Conservation (phyloP, 805 yeast genomes). For the Vanderwaltozyma polyspora region DNA sequence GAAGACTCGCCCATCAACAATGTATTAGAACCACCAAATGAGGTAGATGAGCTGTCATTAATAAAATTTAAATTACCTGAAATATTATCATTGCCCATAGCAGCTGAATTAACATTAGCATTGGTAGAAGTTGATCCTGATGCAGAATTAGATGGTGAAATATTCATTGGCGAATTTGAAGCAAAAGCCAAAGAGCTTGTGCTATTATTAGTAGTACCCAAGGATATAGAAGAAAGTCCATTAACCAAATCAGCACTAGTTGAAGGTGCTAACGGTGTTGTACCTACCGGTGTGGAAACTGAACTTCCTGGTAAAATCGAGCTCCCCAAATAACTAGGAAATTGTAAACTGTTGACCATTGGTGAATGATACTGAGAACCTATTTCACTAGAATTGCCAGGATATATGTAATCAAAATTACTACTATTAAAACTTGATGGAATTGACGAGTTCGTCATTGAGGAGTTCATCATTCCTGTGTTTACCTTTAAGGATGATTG, state of each 20-base stretch:
- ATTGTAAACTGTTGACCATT: neutral
- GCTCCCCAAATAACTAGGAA: neutral
- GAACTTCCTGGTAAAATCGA: neutral
- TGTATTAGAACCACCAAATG: neutral
- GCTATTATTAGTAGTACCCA: neutral
- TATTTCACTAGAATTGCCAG: neutral
- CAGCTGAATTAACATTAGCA: too few species aligned
- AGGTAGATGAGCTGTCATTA: neutral
- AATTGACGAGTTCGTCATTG: conserved; percentile 2
- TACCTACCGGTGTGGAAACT: neutral
- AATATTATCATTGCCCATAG: too few species aligned
- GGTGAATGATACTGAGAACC: neutral
- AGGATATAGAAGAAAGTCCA: neutral
- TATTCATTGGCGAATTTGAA: neutral
- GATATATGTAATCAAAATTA: conserved; percentile 2
- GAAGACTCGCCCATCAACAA: conserved; percentile 1
- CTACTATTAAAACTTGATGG: conserved; percentile 1
- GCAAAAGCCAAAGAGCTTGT: conserved; percentile 1
- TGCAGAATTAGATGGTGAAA: neutral
- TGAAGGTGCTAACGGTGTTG: conserved; percentile 1
- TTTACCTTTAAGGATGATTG: too few species aligned
- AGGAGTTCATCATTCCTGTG: conserved; percentile 1
- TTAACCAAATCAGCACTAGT: conserved; percentile 1
- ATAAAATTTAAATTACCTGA: neutral
- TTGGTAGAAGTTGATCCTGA: too few species aligned